Evolutionary conservation across 352 stramenopile genomes (phyloP).

Genomic region (Globisporangium iwayamae): DNA sequence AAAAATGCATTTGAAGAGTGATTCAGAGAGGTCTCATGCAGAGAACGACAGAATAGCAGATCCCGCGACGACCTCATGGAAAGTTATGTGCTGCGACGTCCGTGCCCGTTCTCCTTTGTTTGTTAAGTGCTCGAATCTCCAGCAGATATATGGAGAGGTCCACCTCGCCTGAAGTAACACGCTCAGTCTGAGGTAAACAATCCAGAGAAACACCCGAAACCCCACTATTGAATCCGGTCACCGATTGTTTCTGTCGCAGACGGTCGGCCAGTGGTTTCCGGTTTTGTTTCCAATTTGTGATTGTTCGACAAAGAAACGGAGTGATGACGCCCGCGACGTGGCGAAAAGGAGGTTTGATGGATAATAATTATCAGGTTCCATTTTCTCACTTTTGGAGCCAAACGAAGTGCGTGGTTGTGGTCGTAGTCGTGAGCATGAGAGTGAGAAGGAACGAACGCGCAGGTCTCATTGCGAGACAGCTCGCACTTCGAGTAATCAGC

Average conservation of each 20-base stretch:
- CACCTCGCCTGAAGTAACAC: constrained; percentile 1
- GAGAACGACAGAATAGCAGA: too few relatives aligned
- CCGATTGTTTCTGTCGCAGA: neutral
- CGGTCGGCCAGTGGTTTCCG: neutral
- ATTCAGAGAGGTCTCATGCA: too few relatives aligned
- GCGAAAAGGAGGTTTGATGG: neutral
- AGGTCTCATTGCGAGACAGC: too few relatives aligned
- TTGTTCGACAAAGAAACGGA: constrained; percentile 6
- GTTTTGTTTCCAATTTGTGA: neutral
- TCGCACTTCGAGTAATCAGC: neutral
- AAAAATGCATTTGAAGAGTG: too few relatives aligned
- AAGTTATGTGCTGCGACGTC: too few relatives aligned
- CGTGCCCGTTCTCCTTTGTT: neutral
- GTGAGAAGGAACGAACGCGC: too few relatives aligned
- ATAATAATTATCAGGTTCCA: constrained; percentile 6
- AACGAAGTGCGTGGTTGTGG: too few relatives aligned
- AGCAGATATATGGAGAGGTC: neutral
- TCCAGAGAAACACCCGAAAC: neutral
- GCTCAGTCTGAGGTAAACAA: neutral
- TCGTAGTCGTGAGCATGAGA: neutral
- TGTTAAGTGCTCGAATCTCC: neutral
- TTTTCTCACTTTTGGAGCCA: too few relatives aligned
- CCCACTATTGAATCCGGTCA: neutral
- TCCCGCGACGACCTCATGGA: too few relatives aligned
- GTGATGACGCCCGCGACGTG: constrained; percentile 6